Evolutionary conservation across 1,284 basidiomycete genomes (phyloP), one percentile per base, ranked within the genome.

Genomic region (Inonotus hispidus): DNA sequence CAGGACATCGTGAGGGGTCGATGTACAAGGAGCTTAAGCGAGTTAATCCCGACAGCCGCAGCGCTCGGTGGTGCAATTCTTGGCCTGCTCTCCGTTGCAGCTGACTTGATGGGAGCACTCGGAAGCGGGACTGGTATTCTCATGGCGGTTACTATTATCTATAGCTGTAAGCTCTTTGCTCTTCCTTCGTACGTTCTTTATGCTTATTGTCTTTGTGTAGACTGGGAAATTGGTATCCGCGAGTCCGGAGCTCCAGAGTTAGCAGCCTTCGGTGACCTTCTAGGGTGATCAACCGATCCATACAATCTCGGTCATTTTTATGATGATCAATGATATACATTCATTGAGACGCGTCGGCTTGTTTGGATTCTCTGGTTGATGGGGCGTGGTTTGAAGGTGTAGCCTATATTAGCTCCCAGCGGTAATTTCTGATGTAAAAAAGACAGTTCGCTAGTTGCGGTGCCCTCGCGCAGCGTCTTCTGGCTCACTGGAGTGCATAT

Each of bases 11-110:
- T 66, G 96, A 98, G 72, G 94, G 91, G 38, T 92, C 88, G 29
- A 97, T 98, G 93, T 98, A 98, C 84, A 98, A 98, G 81, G 96
- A 98, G 73, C 85, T 98, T 66, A 99, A 98, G 82, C 85, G 94
- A 53, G 90, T 98, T 66, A 97, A n/a, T 99, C 66, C 96, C 96
- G 0, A 98, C 95, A 19, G 96, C 97, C 7, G 96, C 96, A 14
- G 93, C 95, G 1, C 93, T 98, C 66, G 97, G 96, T 62, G 96
- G 96, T 59, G 97, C 95, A 27, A 92, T 95, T 63, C 89, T 98
- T 35, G 96, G 96, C 53, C 79, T 97, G 23, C 80, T 98, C 21
- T 93, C 91, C n/a, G 95, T 99, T 59, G 83, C 85, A 25, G 96
- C 96, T n/a, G 96, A 99, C 73, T 77, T 99, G 64, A 90, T 96